Evolutionary conservation across 2,329 filamentous ascomycete species (phyloP), one percentile per base, ranked within the genome.

Genomic region (Madurella mycetomatis): DNA sequence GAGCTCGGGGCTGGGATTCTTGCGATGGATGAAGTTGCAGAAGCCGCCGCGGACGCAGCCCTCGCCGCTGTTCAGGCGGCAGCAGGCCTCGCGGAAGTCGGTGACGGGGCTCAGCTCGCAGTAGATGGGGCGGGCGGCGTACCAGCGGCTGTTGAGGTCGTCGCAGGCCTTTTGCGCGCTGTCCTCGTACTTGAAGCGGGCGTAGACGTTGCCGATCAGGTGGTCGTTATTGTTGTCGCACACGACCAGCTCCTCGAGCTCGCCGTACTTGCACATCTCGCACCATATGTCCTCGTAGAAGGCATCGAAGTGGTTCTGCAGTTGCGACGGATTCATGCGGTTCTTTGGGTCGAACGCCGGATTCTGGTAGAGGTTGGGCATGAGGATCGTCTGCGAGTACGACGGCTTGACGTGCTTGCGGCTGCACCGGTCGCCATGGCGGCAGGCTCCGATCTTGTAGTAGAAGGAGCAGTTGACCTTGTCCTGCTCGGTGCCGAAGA

Each of bases 271-370:
- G 86, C 94, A 97, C 79, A 99, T 90, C 82, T 99, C 94, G 77
- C 92, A 97, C 92, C 94, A 99, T 63, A 99, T 91, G 72, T 99
- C 94, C 78, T 99, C 94, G 80, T 99, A 99, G 74, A 99, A 99
- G 68, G 94, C 94, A 74, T 99, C 94, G 71, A 99, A 99, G 82
- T 99, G 94, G 78, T 96, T 96, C 75, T 96, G 92, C 71, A 97
- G 87, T 79, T 99, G 94, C 64, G 84, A 87, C 7, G 91, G 78
- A 76, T 95, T 96, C 88, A 99, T 96, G 76, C 92, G 94, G 80
- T 86, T 94, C 78, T 95, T 95, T 46, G 89, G 86, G 73, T 97
- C 92, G 83, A 95, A 95, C 60, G 91, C 90, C 11, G 94, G 94
- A 80, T 99, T 99, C 75, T 97, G 94, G 81, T 99, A 99, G 65